Conservation (phyloP, 2,329 filamentous ascomycete genomes). For the Lecanicillium sp. region DNA sequence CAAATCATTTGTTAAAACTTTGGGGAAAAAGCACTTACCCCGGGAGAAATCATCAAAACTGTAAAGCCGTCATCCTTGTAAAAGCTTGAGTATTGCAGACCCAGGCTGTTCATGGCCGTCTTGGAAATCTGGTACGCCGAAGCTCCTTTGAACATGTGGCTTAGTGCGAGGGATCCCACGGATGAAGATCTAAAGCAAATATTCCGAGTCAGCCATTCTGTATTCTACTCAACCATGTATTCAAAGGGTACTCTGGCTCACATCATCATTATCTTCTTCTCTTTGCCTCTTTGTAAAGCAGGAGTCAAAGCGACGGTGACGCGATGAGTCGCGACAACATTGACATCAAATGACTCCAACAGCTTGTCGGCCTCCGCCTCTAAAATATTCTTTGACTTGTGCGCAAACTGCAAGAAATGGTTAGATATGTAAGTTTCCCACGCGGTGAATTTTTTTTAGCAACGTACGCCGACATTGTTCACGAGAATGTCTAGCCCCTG, state of each 20-base stretch:
- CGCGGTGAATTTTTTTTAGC: too few species aligned
- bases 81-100: slow-evolving; percentile 28
- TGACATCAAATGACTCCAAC: background rate
- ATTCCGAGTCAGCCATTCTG: too few species aligned
- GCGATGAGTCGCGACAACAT: background rate
- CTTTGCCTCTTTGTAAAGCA: background rate
- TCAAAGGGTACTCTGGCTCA: too few species aligned
- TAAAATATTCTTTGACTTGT: background rate
- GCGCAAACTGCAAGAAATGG: too few species aligned
- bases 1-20: background rate
- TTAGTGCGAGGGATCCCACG: background rate
- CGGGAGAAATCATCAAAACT: slow-evolving; percentile 32
- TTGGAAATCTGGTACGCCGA: slow-evolving; percentile 39
- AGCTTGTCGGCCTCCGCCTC: background rate
- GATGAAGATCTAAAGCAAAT: background rate
- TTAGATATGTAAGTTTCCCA: too few species aligned
- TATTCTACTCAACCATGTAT: too few species aligned
- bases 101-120: slow-evolving; percentile 37
- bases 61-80: slow-evolving; percentile 31
- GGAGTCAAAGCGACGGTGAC: background rate
- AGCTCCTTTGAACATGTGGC: background rate
- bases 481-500: background rate
- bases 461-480: background rate
- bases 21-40: slow-evolving; percentile 23
- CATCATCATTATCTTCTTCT: slow-evolving; percentile 1